Evolutionary conservation across 1,284 basidiomycete genomes (phyloP).

Genomic region (Trametes polyzona): DNA sequence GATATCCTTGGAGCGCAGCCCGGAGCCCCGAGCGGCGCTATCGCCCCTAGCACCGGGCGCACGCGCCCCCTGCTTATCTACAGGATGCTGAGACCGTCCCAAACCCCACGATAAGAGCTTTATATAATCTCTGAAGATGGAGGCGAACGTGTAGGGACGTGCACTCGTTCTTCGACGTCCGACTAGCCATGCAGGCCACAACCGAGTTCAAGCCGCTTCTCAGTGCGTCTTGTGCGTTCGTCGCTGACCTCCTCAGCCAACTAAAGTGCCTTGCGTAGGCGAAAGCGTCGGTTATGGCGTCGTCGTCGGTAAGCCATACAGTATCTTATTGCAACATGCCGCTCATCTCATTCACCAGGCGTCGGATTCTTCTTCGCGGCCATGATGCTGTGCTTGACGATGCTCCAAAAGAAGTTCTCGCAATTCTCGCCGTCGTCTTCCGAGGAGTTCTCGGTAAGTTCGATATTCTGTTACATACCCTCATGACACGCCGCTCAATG

Average conservation of each 20-base stretch:
- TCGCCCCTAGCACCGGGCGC: too few relatives aligned
- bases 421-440: conserved; percentile 50
- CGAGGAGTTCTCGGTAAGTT: conserved; percentile 56
- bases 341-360: conserved; percentile 31
- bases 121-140: too few relatives aligned
- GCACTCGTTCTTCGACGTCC: too few relatives aligned
- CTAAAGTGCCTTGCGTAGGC: conserved; percentile 27
- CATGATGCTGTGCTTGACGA: conserved; percentile 49
- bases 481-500: background rate
- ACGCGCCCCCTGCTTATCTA: too few relatives aligned
- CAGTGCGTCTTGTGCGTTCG: conserved; percentile 19
- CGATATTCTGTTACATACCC: background rate
- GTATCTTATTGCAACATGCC: background rate
- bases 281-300: conserved; percentile 55
- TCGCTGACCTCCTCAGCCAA: background rate
- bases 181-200: background rate
- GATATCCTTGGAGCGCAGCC: too few relatives aligned
- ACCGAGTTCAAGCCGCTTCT: conserved; percentile 37
- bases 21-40: too few relatives aligned
- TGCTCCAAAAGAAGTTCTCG: conserved; percentile 52
- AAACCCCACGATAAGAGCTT: too few relatives aligned
- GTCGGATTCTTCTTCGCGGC: conserved; percentile 56
- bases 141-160: too few relatives aligned
- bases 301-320: conserved; percentile 50
- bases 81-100: too few relatives aligned